These are phyloP conservation scores for Pyrus communis DNA, from an alignment of 306 rosid species.

Conservation along the genomic window DNA sequence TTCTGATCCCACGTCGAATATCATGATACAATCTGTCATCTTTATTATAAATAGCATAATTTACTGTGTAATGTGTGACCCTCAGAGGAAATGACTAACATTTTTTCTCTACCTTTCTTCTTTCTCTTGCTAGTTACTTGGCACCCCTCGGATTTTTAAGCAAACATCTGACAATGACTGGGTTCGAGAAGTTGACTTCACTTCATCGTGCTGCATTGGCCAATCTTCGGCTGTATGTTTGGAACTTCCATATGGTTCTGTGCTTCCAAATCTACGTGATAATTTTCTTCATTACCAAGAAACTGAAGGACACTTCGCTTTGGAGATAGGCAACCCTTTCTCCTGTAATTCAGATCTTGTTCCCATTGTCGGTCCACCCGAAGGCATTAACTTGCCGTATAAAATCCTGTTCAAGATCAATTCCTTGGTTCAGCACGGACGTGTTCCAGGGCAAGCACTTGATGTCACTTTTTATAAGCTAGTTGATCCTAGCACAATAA, in stretches of 20 bases:
- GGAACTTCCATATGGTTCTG: constrained; percentile 5
- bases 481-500: constrained; percentile 23
- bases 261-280: constrained; percentile 17
- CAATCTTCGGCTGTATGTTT: constrained; percentile 24
- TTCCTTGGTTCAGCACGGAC: constrained; percentile 36
- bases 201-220: constrained; percentile 24
- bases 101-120: background rate
- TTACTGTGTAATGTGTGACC: background rate
- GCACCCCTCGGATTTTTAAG: constrained; percentile 13
- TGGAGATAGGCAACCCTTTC: constrained; percentile 1
- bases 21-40: background rate
- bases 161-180: constrained; percentile 6
- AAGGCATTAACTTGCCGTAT: constrained; percentile 23
- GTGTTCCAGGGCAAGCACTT: constrained; percentile 31
- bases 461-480: constrained; percentile 21
- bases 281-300: constrained; percentile 17
- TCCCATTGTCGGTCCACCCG: constrained; percentile 30
- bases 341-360: constrained; percentile 14
- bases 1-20: too few relatives aligned
- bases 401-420: constrained; percentile 35
- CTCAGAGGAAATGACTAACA: background rate
- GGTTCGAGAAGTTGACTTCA: constrained; percentile 33
- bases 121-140: constrained; percentile 7
- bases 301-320: background rate
- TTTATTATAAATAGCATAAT: background rate